phyloP scores from a whole-genome alignment of 352 stramenopile genomes.

The Pythium brachiatum region DNA sequence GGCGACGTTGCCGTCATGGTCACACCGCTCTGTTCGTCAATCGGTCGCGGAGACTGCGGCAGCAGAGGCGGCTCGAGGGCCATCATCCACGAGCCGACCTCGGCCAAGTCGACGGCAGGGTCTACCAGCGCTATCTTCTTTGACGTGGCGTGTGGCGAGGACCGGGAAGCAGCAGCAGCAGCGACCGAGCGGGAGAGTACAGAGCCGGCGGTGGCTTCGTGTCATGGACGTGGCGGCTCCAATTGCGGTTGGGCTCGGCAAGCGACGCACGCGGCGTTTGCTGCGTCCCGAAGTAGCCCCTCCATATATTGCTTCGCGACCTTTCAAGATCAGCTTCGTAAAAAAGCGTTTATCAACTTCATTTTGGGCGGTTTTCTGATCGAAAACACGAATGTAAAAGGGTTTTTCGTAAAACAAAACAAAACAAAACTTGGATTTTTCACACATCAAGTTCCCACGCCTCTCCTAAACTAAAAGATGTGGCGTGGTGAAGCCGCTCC shows the following conservation, averaged over 20 bases:
- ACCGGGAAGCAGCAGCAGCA: background rate
- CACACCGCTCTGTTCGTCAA: background rate
- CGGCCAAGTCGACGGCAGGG: background rate
- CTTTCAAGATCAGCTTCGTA: constrained; percentile 14
- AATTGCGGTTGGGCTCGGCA: constrained; percentile 2
- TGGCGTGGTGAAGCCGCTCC: constrained; percentile 2
- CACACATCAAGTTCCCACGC: background rate
- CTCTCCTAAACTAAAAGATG: background rate
- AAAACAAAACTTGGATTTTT: background rate
- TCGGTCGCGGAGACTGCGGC: background rate
- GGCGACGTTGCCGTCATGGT: background rate
- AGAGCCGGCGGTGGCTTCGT: constrained; percentile 6
- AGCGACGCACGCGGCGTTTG: background rate
- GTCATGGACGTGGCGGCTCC: constrained; percentile 16
- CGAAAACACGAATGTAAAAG: background rate
- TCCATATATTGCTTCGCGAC: constrained; percentile 8
- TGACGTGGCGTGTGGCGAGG: background rate
- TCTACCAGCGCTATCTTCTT: constrained; percentile 5
- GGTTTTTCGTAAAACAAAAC: background rate
- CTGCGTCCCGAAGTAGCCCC: background rate
- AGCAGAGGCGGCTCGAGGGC: constrained; percentile 18
- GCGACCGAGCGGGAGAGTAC: background rate
- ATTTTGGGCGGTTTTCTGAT: background rate
- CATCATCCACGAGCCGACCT: constrained; percentile 20
- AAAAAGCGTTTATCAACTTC: background rate